Evolutionary conservation across 1,139 yeast genomes (phyloP).

Genomic region (Nadsonia starkeyi-henricii): DNA sequence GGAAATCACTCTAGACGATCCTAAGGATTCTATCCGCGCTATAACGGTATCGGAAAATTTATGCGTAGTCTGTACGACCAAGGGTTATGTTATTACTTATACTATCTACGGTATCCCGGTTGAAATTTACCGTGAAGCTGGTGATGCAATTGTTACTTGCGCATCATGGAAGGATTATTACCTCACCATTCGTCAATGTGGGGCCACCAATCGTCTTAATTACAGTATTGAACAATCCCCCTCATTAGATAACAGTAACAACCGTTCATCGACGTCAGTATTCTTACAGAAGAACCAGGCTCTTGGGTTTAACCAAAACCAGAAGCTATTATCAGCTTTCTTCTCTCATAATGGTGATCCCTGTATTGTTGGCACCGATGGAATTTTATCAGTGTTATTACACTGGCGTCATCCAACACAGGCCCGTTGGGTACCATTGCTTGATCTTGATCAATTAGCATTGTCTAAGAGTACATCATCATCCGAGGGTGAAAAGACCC

Average conservation of each 20-base stretch:
- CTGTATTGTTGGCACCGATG: slow-evolving; percentile 66
- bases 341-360: slow-evolving; percentile 87
- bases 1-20: slow-evolving; percentile 28
- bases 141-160: slow-evolving; percentile 39
- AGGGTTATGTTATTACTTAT: slow-evolving; percentile 42
- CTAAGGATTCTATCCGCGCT: slow-evolving; percentile 35
- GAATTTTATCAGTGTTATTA: slow-evolving; percentile 51
- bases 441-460: slow-evolving; percentile 49
- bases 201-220: slow-evolving; percentile 13
- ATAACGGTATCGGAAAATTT: slow-evolving; percentile 37
- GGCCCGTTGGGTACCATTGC: slow-evolving; percentile 79
- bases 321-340: slow-evolving; percentile 38
- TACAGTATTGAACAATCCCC: slow-evolving; percentile 26
- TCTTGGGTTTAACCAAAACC: slow-evolving; percentile 19
- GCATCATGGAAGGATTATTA: slow-evolving; percentile 35
- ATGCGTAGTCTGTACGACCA: slow-evolving; percentile 40
- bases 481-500: too few relatives aligned
- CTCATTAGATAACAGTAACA: slow-evolving; percentile 7
- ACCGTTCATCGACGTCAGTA: background rate
- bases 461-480: slow-evolving; percentile 32
- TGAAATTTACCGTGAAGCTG: slow-evolving; percentile 34
- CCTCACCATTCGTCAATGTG: slow-evolving; percentile 26
- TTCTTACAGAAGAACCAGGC: slow-evolving; percentile 23
- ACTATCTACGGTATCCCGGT: slow-evolving; percentile 44
- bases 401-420: slow-evolving; percentile 66